These are phyloP conservation scores for Eucalyptus cloeziana DNA, from an alignment of 345 rosid genomes.

Conservation along the genomic window DNA sequence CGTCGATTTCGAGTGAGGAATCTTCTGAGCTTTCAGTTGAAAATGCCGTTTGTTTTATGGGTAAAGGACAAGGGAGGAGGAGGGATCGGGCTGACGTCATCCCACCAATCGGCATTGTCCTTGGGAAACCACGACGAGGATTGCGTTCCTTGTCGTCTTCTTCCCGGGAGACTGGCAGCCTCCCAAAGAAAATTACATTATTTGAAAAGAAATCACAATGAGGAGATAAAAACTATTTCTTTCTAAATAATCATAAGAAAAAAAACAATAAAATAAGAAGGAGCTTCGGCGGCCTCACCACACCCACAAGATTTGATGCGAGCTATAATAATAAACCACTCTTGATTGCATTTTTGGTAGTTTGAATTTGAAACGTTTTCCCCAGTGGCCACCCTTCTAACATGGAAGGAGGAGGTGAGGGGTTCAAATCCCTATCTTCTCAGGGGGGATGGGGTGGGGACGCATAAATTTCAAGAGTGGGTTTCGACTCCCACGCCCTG, in stretches of 20 bases:
- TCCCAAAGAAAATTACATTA: background rate
- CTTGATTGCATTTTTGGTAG: accelerated
- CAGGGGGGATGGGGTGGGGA: no score
- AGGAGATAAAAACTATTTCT: background rate
- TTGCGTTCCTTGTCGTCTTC: background rate
- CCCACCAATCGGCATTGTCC: background rate
- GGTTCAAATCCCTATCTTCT: no score
- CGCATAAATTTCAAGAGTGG: no score
- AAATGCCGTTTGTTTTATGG: background rate
- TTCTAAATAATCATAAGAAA: background rate
- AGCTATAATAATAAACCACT: background rate
- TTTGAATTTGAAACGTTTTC: background rate
- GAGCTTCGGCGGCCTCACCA: background rate
- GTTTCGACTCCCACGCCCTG: no score
- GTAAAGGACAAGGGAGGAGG: background rate
- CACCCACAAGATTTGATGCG: background rate
- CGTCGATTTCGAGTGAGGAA: background rate
- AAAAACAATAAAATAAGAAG: background rate
- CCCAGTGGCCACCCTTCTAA: no score
- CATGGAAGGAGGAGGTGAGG: no score
- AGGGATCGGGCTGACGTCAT: background rate
- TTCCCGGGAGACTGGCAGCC: background rate
- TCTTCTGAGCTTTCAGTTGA: background rate
- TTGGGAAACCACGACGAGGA: background rate
- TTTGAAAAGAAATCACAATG: background rate